A percentile compares a stretch with the other conserved stretches of the same genome.
Evolutionary conservation across 1,139 yeast genomes (phyloP).

Genomic region (Geotrichum carabidarum): DNA sequence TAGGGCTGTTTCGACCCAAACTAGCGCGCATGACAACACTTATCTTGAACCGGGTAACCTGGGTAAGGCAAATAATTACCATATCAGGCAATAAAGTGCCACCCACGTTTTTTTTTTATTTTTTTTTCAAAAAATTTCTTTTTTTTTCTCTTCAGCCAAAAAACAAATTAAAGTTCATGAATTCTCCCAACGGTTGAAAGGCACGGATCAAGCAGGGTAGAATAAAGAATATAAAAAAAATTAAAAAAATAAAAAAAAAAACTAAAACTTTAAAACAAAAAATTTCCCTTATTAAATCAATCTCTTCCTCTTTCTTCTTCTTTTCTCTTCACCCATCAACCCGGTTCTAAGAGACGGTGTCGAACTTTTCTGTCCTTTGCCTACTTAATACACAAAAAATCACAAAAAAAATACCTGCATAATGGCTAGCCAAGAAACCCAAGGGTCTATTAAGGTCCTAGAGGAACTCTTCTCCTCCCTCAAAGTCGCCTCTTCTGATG

Average conservation of each 20-base stretch:
- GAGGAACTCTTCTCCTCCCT: slow-evolving; percentile 90
- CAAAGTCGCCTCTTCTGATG: slow-evolving; percentile 72
- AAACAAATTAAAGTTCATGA: not conserved
- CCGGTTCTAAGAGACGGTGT: slow-evolving; percentile 2
- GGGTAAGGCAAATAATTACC: no score
- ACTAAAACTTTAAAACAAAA: not conserved
- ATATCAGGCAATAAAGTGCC: no score
- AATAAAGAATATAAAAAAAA: not conserved
- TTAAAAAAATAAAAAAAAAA: no score
- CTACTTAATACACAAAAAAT: not conserved
- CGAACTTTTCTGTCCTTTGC: not conserved
- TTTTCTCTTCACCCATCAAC: not conserved
- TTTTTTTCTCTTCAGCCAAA: no score
- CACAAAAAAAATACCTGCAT: slow-evolving; percentile 4
- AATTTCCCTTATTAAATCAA: not conserved
- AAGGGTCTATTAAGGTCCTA: slow-evolving; percentile 55
- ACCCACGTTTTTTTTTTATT: no score
- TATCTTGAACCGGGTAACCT: no score
- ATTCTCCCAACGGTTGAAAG: not conserved
- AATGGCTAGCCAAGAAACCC: slow-evolving; percentile 32
- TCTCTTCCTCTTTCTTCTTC: not conserved
- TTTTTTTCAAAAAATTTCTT: no score
- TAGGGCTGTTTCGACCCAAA: no score
- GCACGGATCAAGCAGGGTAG: not conserved
- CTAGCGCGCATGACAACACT: no score